Evolutionary conservation across 176 grass and related monocot genomes (phyloP), one percentile per base, ranked within the genome.

Genomic region (Bonia amplexicaulis): DNA sequence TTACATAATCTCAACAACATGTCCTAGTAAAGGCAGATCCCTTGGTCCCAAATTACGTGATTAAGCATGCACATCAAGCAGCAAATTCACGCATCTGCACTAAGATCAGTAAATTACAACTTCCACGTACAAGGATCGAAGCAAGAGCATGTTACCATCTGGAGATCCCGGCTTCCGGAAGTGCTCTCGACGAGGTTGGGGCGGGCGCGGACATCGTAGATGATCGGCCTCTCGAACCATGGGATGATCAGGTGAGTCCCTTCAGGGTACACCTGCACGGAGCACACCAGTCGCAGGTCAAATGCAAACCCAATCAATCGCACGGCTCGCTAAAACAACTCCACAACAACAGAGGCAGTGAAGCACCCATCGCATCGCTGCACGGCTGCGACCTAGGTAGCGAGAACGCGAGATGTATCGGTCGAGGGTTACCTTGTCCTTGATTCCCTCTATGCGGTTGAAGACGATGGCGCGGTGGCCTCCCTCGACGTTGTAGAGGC

Each of bases 141-240:
- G 15, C 15, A 74, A 46, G 12, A 19, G 6, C 17, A 29, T 51
- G 13, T 46, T 90, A 94, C 94, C 92, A 90, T 97, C 71, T 94
- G 94, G 20, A 97, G 91, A 81, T 97, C 91, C n/a, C 83, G 87
- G 57, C 94, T 94, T 29, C 92, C 94, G 37, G 94, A 92, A 78
- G 94, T 97, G 85, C 92, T 97, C 86, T 97, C 90, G 13, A 94
- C 85, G 76, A 97, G 87, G 91, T 92, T 90, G 67, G 94, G 94
- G 80, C 87, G 88, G 64, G 94, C 92, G 22, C 94, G 94, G 52
- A 94, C 92, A 66, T 94, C 88, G 82, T 92, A 97, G 86, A 94
- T 94, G 60, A 94, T 92, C 9, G 94, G 92, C 81, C 94, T 97
- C 80, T 97, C 92, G 66, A 97, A 90, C 91, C 87, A 97, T 9